Percentiles rank a stretch among this genome's conserved stretches.
Conservation (phyloP, 768 basidiomycete genomes). For the Lyophyllum semitale region DNA sequence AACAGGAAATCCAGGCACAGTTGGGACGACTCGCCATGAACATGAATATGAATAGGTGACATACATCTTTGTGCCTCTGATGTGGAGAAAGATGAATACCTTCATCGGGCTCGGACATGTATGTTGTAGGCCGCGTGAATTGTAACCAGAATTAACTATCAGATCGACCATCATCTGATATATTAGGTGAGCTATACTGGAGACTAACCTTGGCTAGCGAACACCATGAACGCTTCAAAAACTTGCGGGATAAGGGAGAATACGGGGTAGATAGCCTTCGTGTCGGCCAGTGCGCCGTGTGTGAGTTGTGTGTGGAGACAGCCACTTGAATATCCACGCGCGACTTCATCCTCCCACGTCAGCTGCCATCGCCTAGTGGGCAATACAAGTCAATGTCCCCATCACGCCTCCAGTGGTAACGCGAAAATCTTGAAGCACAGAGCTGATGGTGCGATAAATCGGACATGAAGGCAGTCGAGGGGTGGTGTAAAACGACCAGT, state of each 20-base stretch:
- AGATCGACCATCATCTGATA: no score
- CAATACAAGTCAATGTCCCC: not conserved
- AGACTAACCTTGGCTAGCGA: not conserved
- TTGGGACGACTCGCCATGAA: not conserved
- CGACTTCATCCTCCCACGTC: not conserved
- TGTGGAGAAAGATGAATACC: not conserved
- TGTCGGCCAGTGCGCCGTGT: not conserved
- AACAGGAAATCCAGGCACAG: not conserved
- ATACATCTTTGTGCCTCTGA: not conserved
- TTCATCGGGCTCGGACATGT: slow-evolving; percentile 5
- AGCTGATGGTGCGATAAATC: not conserved
- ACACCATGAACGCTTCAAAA: not conserved
- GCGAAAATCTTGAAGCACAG: not conserved
- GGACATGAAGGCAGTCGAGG: not conserved
- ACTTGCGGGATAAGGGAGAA: not conserved
- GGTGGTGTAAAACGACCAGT: not conserved
- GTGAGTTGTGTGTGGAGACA: not conserved
- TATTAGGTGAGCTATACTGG: no score
- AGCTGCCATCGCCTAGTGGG: not conserved
- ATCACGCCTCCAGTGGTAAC: not conserved
- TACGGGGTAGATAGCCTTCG: slow-evolving; percentile 6
- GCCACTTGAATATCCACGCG: not conserved
- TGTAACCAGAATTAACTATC: no score
- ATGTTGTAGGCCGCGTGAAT: not conserved
- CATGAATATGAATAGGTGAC: not conserved